These are phyloP conservation scores for Pycnococcus provasolii DNA, from an alignment of 139 green algal genomes.

Conservation along the genomic window DNA sequence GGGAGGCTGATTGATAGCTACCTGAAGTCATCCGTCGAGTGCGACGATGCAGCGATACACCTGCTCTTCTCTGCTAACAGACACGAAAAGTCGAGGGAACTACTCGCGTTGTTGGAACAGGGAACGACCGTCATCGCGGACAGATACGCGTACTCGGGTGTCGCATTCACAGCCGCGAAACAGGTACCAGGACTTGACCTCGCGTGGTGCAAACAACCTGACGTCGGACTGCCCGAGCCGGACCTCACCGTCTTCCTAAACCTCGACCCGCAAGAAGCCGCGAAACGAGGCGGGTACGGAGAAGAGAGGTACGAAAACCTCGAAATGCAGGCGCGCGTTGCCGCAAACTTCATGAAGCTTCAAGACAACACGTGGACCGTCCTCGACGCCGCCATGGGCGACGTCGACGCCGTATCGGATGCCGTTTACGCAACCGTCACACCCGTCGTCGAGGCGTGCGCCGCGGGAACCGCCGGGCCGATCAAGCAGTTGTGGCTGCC, in stretches of 20 bases:
- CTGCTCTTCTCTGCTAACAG: slow-evolving; percentile 89
- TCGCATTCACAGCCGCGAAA: slow-evolving; percentile 86
- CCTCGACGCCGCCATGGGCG: slow-evolving; percentile 6
- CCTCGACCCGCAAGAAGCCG: slow-evolving; percentile 45
- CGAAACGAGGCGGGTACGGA: slow-evolving; percentile 62
- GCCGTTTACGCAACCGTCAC: not conserved
- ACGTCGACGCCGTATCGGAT: not conserved
- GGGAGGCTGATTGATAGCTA: slow-evolving; percentile 81
- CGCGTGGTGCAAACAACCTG: slow-evolving; percentile 53
- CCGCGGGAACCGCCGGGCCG: not conserved
- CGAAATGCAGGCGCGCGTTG: slow-evolving; percentile 32
- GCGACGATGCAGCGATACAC: slow-evolving; percentile 69
- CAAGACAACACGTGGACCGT: slow-evolving; percentile 27
- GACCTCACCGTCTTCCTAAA: slow-evolving; percentile 75
- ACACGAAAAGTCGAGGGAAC: slow-evolving; percentile 60
- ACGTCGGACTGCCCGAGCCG: slow-evolving; percentile 60
- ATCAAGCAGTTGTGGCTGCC: too few species aligned
- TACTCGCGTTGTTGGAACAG: slow-evolving; percentile 18
- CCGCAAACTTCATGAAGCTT: slow-evolving; percentile 23
- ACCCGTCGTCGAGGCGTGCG: not conserved
- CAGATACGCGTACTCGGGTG: slow-evolving; percentile 81
- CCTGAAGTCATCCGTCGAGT: slow-evolving; percentile 48
- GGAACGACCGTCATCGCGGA: slow-evolving; percentile 86
- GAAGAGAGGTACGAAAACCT: slow-evolving; percentile 65
- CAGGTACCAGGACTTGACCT: slow-evolving; percentile 46